A percentile compares a stretch with the other conserved stretches of the same genome.
Evolutionary conservation across 495 filamentous ascomycete genomes (phyloP).

Genomic region (Massariosphaeria phaeospora): DNA sequence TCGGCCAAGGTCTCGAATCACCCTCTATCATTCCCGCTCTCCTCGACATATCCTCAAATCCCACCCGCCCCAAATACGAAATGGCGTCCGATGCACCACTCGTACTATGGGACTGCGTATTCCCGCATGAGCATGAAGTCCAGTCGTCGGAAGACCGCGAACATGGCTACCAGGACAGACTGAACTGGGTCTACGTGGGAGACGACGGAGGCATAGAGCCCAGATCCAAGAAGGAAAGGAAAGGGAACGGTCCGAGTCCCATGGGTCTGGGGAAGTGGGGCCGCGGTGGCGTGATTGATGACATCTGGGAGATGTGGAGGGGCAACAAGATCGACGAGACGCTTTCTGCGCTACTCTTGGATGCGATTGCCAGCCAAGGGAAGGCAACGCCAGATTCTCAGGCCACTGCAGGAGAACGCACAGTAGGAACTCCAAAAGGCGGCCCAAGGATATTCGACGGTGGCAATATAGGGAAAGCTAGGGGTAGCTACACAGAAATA

Average conservation of each 20-base stretch:
- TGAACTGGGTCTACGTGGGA: slow-evolving; percentile 73
- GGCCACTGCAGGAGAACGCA: background rate
- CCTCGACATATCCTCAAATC: slow-evolving; percentile 63
- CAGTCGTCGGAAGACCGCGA: slow-evolving; percentile 40
- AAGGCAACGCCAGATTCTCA: background rate
- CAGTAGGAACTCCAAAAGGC: background rate
- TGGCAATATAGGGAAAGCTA: slow-evolving; percentile 16
- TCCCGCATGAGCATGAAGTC: slow-evolving; percentile 48
- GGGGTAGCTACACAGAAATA: slow-evolving; percentile 58
- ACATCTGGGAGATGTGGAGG: slow-evolving; percentile 77
- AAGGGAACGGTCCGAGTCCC: slow-evolving; percentile 32
- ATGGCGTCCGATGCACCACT: slow-evolving; percentile 87
- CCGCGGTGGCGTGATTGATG: slow-evolving; percentile 61
- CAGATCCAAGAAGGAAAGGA: slow-evolving; percentile 33
- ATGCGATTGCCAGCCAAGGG: slow-evolving; percentile 9
- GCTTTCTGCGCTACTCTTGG: slow-evolving; percentile 17
- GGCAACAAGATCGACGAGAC: slow-evolving; percentile 60
- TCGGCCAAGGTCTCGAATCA: slow-evolving; percentile 84
- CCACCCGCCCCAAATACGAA: slow-evolving; percentile 71
- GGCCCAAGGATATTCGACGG: slow-evolving; percentile 23
- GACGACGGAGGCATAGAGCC: slow-evolving; percentile 48
- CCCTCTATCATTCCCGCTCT: slow-evolving; percentile 66
- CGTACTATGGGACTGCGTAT: slow-evolving; percentile 92
- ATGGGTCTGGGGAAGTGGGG: slow-evolving; percentile 55
- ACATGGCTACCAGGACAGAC: slow-evolving; percentile 51